phyloP scores from a whole-genome alignment of 1,284 basidiomycete genomes.

The Leccinum subspadiceum region DNA sequence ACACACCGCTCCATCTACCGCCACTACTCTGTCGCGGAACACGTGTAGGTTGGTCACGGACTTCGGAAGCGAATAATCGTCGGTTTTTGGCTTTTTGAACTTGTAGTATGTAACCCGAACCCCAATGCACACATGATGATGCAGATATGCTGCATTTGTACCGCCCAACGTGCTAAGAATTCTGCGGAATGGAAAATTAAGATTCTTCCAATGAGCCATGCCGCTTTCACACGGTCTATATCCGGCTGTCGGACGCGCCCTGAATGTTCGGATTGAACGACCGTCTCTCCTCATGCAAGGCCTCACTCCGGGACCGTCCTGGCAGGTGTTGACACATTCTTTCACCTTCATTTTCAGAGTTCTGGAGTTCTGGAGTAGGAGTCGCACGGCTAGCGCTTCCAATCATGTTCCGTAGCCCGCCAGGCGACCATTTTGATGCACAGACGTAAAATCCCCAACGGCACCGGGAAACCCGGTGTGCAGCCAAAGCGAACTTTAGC shows the following conservation, averaged over 20 bases:
- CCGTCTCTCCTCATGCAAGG: not conserved
- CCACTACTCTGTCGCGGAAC: conserved; percentile 3
- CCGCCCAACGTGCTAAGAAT: conserved; percentile 20
- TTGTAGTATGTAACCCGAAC: conserved; percentile 24
- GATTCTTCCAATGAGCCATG: conserved; percentile 15
- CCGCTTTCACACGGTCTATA: conserved; percentile 17
- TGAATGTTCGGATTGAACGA: not conserved
- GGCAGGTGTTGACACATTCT: not conserved
- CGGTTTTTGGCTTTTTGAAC: conserved; percentile 13
- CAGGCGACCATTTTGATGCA: conserved; percentile 23
- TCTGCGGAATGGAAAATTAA: conserved; percentile 25
- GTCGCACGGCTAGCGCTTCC: not conserved
- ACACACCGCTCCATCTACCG: not conserved
- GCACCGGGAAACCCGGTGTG: not conserved
- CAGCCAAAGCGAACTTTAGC: conserved; percentile 3
- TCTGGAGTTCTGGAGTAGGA: conserved; percentile 1
- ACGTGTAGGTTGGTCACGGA: conserved; percentile 14
- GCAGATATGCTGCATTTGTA: conserved; percentile 11
- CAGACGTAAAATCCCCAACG: conserved; percentile 11
- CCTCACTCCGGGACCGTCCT: not conserved
- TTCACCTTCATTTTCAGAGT: conserved; percentile 9
- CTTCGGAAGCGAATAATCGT: conserved; percentile 29
- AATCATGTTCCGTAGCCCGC: not conserved
- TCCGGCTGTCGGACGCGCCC: not conserved
- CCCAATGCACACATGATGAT: conserved; percentile 9